Conservation (phyloP, 176 grass and related monocot genomes). For the Hsuehochloa calcarea region DNA sequence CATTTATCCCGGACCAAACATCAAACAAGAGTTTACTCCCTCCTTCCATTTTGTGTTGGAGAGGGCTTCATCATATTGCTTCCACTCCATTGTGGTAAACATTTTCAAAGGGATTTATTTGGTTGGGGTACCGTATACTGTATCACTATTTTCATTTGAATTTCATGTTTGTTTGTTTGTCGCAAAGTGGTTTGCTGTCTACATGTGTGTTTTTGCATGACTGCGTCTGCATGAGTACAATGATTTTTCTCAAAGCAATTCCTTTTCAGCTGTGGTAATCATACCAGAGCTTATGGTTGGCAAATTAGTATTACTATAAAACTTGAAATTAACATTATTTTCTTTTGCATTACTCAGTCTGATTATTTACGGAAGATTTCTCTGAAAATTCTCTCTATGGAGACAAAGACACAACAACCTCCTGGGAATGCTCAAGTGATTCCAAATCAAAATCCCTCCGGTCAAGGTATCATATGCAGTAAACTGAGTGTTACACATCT, state of each 20-base stretch:
- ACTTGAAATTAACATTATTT: slow-evolving; percentile 11
- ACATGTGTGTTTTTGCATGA: neutral
- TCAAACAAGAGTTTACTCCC: neutral
- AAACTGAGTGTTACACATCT: neutral
- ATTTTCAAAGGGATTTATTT: slow-evolving; percentile 2
- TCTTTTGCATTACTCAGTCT: slow-evolving; percentile 47
- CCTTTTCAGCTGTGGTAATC: neutral
- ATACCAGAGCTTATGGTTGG: neutral
- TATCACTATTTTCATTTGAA: neutral
- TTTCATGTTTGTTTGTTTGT: neutral
- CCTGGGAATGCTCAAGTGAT: slow-evolving; percentile 49
- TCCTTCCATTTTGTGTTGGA: neutral
- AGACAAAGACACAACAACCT: slow-evolving; percentile 63
- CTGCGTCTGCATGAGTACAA: neutral
- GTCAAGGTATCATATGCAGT: slow-evolving; percentile 46
- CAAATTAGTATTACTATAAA: slow-evolving; percentile 5
- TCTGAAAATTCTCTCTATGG: slow-evolving; percentile 86
- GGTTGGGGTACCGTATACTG: neutral
- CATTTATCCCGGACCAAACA: neutral
- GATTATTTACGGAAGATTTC: slow-evolving; percentile 95
- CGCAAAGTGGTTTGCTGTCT: slow-evolving; percentile 22
- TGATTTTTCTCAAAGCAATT: slow-evolving; percentile 1
- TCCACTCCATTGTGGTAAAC: neutral
- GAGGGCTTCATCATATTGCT: neutral
- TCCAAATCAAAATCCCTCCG: slow-evolving; percentile 52